phyloP scores from a whole-genome alignment of 2,329 filamentous ascomycete genomes.

The Fonsecaea nubica region DNA sequence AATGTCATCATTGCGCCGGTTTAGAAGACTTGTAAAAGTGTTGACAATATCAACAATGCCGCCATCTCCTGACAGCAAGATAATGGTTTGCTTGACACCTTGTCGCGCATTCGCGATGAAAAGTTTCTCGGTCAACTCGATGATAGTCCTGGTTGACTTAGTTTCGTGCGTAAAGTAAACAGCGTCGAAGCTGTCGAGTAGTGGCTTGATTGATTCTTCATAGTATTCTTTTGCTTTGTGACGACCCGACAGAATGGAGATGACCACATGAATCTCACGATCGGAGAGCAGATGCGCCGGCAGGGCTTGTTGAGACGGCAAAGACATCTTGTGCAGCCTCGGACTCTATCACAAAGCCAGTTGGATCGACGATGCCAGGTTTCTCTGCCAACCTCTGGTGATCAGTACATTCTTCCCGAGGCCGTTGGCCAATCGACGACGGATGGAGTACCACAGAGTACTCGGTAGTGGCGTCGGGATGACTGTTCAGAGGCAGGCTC shows the following conservation, averaged over 20 bases:
- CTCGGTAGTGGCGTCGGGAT: neutral
- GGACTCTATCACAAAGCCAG: neutral
- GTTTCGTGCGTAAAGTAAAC: constrained; percentile 67
- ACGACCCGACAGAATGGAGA: constrained; percentile 72
- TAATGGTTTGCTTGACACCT: constrained; percentile 63
- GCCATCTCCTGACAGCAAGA: constrained; percentile 87
- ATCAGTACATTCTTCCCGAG: constrained; percentile 1
- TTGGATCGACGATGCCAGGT: neutral
- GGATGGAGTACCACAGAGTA: neutral
- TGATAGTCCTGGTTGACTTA: constrained; percentile 66
- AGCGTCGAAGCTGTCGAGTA: constrained; percentile 59
- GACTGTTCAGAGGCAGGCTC: neutral
- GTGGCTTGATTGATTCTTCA: constrained; percentile 60
- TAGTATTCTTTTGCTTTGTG: constrained; percentile 65
- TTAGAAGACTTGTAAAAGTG: constrained; percentile 53
- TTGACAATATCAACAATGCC: constrained; percentile 85
- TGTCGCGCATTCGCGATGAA: constrained; percentile 59
- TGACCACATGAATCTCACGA: constrained; percentile 62
- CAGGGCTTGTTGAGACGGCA: neutral
- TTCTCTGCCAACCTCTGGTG: neutral
- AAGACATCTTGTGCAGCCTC: neutral
- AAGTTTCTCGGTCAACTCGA: constrained; percentile 62
- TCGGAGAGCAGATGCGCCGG: constrained; percentile 33
- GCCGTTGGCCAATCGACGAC: neutral
- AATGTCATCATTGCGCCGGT: constrained; percentile 38